These are phyloP conservation scores for Zygosaccharomyces pseudobailii DNA, from an alignment of 1,139 yeast genomes.

Conservation along the genomic window DNA sequence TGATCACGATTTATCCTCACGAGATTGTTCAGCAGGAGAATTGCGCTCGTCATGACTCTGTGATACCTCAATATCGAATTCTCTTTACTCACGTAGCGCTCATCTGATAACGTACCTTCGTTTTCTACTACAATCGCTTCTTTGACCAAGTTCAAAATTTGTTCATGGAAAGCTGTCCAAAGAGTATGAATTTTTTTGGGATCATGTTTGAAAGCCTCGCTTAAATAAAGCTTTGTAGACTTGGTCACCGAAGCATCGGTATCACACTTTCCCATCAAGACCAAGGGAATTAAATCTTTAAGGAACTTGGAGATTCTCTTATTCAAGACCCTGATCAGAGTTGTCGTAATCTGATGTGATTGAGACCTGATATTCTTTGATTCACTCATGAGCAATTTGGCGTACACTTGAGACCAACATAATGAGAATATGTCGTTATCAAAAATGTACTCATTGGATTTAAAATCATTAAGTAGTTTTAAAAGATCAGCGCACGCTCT, in stretches of 20 bases:
- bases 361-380: slow-evolving; percentile 57
- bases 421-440: slow-evolving; percentile 49
- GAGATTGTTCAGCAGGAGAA: slow-evolving; percentile 47
- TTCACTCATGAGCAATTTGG: slow-evolving; percentile 70
- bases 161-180: slow-evolving; percentile 55
- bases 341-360: slow-evolving; percentile 62
- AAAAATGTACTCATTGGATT: slow-evolving; percentile 32
- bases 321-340: slow-evolving; percentile 47
- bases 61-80: slow-evolving; percentile 66
- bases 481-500: slow-evolving; percentile 62
- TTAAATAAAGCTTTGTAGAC: slow-evolving; percentile 46
- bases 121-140: slow-evolving; percentile 54
- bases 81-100: slow-evolving; percentile 60
- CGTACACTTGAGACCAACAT: slow-evolving; percentile 78
- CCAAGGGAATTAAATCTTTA: slow-evolving; percentile 64
- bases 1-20: slow-evolving; percentile 27
- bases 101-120: slow-evolving; percentile 65
- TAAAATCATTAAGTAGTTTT: slow-evolving; percentile 31
- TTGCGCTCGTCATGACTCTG: slow-evolving; percentile 51
- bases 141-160: slow-evolving; percentile 50
- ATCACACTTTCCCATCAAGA: slow-evolving; percentile 71
- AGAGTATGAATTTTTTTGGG: slow-evolving; percentile 53
- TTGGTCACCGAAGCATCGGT: slow-evolving; percentile 56
- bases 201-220: slow-evolving; percentile 53
- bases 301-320: slow-evolving; percentile 61